Conservation (phyloP, 106 monocot species). For the Apostasia ramifera region DNA sequence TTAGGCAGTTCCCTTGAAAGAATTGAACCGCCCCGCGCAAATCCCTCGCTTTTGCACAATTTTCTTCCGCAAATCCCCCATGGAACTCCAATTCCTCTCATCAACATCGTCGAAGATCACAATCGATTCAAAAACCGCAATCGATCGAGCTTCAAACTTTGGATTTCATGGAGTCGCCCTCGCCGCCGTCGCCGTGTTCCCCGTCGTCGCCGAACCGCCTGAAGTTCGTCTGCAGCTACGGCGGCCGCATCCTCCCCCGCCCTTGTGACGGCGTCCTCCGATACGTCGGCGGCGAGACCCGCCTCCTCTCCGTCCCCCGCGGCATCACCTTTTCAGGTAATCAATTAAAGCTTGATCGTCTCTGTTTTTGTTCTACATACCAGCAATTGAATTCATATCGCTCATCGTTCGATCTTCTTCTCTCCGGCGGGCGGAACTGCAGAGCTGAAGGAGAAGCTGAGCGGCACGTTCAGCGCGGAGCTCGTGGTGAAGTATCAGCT, state of each 20-base stretch:
- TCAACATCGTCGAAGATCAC: not conserved
- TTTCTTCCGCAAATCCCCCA: not conserved
- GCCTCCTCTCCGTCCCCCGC: constrained; percentile 40
- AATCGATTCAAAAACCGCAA: too few relatives aligned
- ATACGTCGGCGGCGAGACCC: constrained; percentile 60
- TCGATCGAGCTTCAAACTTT: not conserved
- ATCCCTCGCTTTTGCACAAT: not conserved
- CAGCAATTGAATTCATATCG: not conserved
- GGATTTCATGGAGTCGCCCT: not conserved
- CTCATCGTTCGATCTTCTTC: not conserved
- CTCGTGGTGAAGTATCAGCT: constrained; percentile 50
- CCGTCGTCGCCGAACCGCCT: constrained; percentile 21
- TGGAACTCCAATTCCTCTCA: not conserved
- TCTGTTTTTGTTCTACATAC: too few relatives aligned
- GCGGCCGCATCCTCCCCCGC: constrained; percentile 55
- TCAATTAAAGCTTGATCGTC: too few relatives aligned
- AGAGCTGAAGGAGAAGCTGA: constrained; percentile 34
- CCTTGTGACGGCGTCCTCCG: constrained; percentile 42
- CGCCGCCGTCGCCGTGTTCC: constrained; percentile 2
- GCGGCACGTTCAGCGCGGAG: constrained; percentile 19
- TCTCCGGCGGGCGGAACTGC: not conserved
- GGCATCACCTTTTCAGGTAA: constrained; percentile 36
- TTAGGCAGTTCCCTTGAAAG: too few relatives aligned
- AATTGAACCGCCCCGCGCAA: constrained; percentile 4
- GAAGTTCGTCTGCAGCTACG: constrained; percentile 57